These are phyloP conservation scores for Aspergillus cristatus DNA, from an alignment of 495 filamentous ascomycete genomes.

Conservation along the genomic window DNA sequence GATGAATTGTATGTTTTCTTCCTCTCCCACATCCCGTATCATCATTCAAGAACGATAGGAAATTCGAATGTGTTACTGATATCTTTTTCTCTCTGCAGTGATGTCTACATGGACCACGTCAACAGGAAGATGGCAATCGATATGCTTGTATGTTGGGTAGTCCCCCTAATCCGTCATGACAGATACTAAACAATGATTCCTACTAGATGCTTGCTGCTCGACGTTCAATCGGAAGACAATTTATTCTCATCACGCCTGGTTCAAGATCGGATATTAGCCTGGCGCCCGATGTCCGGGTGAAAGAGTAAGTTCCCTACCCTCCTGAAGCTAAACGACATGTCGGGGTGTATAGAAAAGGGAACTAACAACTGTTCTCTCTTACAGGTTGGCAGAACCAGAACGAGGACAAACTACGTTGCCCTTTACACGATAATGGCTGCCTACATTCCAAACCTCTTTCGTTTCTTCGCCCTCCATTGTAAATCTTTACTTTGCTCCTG, in stretches of 20 bases:
- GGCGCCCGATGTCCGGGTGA: conserved; percentile 72
- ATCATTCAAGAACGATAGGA: too few species aligned
- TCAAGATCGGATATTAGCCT: conserved; percentile 63
- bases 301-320: conserved; percentile 48
- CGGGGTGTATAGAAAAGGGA: conserved; percentile 1
- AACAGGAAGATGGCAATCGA: conserved; percentile 89
- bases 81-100: conserved; percentile 31
- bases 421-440: conserved; percentile 14
- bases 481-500: neutral
- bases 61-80: too few species aligned
- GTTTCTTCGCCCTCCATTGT: neutral
- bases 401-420: conserved; percentile 35
- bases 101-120: conserved; percentile 98
- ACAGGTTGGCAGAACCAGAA: conserved; percentile 53
- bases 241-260: conserved; percentile 93
- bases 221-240: conserved; percentile 79
- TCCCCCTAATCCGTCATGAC: neutral
- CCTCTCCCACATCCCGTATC: too few species aligned
- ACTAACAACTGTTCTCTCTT: conserved; percentile 3
- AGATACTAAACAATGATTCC: conserved; percentile 9
- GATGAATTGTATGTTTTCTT: conserved; percentile 70
- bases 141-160: conserved; percentile 67
- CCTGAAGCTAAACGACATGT: conserved; percentile 6
- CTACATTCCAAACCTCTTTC: too few species aligned
- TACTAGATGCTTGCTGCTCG: conserved; percentile 72